Evolutionary conservation across 331 rosid genomes (phyloP), one percentile per base, ranked within the genome.

Genomic region (Ulmus americana): DNA sequence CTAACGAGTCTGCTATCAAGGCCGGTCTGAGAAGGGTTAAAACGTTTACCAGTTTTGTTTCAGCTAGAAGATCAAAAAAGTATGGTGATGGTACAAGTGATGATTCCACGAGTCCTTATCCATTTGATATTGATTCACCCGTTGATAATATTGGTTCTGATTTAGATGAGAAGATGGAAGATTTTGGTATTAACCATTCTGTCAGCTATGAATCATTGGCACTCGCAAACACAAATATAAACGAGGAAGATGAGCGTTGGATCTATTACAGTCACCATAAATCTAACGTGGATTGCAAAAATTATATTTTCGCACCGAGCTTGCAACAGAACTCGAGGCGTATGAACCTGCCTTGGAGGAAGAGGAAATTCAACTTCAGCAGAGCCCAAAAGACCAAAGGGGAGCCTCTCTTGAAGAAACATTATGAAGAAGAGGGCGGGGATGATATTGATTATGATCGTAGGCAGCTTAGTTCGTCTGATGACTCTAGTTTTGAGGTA

Each of bases 381-480:
- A 77, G 54, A 71, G 60, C 77, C 57, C 47, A 59, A 8, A 77
- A 71, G 51, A 6, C 49, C 52, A 71, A 67, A 43, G 81, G 70
- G 38, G 81, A 71, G 74, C 77, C 81, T 48, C 81, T 77, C 49
- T 44, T 77, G 39, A 72, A 68, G 39, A 77, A 77, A 57, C 72
- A 70, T 46, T 76, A 70, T 18, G 76, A 69, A 53, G 77, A 77
- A 68, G 77, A 77, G 7, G 81, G 81, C 14, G 81, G 81, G 20
- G 81, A 77, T 13, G 81, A 77, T 44, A 77, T 77, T 45, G 81
- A 77, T 62, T 67, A 60, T 8, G 69, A 67, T 40, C 77, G 77
- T 6, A 71, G 81, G 74, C 81, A 71, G 71, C 77, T 62, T 15
- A 61, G 70, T 66, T 67, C 77, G 5, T 45, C 65, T 1, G 71